A percentile compares a stretch with the other conserved stretches of the same genome.
phyloP scores from a whole-genome alignment of 2,329 filamentous ascomycete genomes.

The Colletotrichum destructivum region DNA sequence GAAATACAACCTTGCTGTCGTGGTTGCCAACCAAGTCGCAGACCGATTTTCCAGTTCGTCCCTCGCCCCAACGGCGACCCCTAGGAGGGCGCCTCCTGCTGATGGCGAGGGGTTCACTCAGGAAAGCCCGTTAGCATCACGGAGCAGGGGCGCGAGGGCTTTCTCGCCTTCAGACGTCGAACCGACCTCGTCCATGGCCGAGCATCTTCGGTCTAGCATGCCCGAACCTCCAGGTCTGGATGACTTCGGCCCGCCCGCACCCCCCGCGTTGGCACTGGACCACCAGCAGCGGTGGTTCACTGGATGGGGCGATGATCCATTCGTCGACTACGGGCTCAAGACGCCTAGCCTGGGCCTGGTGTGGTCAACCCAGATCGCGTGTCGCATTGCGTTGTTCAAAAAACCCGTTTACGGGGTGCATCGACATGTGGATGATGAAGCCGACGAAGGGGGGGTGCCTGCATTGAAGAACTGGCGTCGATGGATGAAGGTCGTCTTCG shows the following conservation, averaged over 20 bases:
- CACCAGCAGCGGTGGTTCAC: conserved; percentile 97
- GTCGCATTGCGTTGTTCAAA: conserved; percentile 86
- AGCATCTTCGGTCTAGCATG: conserved; percentile 54
- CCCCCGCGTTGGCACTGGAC: conserved; percentile 78
- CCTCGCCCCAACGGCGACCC: conserved; percentile 44
- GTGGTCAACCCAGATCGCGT: conserved; percentile 91
- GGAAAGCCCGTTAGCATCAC: conserved; percentile 66
- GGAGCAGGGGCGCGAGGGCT: conserved; percentile 52
- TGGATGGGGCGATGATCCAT: conserved; percentile 86
- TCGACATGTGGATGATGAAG: conserved; percentile 55
- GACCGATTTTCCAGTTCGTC: conserved; percentile 77
- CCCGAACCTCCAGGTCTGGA: conserved; percentile 59
- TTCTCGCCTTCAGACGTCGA: conserved; percentile 48
- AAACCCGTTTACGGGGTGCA: conserved; percentile 67
- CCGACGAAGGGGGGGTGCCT: conserved; percentile 58
- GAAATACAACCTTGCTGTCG: conserved; percentile 82
- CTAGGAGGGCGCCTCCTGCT: conserved; percentile 43
- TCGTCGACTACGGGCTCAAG: conserved; percentile 71
- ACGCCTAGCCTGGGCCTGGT: conserved; percentile 90
- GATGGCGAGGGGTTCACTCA: conserved; percentile 48
- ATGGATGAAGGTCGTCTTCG: conserved; percentile 92
- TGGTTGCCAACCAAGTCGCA: conserved; percentile 95
- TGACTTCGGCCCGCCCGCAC: conserved; percentile 52
- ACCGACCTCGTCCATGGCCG: conserved; percentile 58
- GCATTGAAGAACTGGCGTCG: conserved; percentile 76